These are phyloP conservation scores for Tetrapisispora namnaoensis DNA, from an alignment of 805 yeast species.

Conservation along the genomic window DNA sequence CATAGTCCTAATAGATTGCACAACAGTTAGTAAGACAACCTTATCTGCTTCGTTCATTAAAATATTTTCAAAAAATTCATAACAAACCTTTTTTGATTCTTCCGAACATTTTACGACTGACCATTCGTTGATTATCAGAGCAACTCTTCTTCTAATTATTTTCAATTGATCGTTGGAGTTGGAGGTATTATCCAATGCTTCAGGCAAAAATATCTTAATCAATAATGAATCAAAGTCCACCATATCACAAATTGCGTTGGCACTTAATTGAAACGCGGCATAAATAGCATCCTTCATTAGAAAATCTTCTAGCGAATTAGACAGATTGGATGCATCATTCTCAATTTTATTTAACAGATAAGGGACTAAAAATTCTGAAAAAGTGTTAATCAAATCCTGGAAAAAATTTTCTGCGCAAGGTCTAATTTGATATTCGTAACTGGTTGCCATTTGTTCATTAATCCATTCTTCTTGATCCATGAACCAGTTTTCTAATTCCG, in stretches of 20 bases:
- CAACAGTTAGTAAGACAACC: conserved; percentile 72
- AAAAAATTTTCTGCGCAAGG: conserved; percentile 84
- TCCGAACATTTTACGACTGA: conserved; percentile 52
- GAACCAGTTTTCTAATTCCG: conserved; percentile 74
- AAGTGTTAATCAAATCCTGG: conserved; percentile 59
- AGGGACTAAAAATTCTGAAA: conserved; percentile 44
- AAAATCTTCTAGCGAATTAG: conserved; percentile 36
- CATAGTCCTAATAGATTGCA: conserved; percentile 56
- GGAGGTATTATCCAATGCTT: conserved; percentile 28
- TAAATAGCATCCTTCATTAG: conserved; percentile 70
- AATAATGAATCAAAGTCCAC: conserved; percentile 64
- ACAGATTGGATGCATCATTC: conserved; percentile 28
- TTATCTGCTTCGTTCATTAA: conserved; percentile 51
- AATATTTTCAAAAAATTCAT: conserved; percentile 44
- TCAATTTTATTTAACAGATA: conserved; percentile 53
- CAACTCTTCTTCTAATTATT: conserved; percentile 66
- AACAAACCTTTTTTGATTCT: conserved; percentile 48
- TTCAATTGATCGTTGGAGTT: conserved; percentile 41
- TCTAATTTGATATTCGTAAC: conserved; percentile 76
- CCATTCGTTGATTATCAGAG: conserved; percentile 77
- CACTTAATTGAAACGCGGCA: conserved; percentile 73
- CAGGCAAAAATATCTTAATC: conserved; percentile 55
- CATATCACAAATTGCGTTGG: conserved; percentile 51
- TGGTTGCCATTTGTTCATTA: conserved; percentile 62
- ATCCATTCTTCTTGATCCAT: conserved; percentile 91